A percentile compares a stretch with the other conserved stretches of the same genome.
phyloP scores from a whole-genome alignment of 2,329 filamentous ascomycete species.

The Fusarium redolens region DNA sequence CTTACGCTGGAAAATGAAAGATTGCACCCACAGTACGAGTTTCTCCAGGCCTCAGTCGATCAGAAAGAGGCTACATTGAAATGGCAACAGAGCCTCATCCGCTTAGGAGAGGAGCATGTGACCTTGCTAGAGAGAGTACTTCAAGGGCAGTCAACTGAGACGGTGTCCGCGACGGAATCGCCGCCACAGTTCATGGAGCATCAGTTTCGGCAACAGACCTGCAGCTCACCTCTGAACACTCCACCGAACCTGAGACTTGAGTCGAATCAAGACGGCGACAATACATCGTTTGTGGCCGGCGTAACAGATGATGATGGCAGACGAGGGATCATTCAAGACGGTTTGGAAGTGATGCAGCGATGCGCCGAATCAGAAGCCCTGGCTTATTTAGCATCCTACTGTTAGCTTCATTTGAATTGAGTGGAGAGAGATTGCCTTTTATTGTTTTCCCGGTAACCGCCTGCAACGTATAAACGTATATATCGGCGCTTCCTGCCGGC shows the following conservation, averaged over 20 bases:
- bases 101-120: slow-evolving; percentile 1
- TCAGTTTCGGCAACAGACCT: background rate
- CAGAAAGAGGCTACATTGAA: background rate
- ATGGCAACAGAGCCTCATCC: slow-evolving; percentile 1
- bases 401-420: background rate
- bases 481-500: background rate
- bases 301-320: background rate
- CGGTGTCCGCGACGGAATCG: background rate
- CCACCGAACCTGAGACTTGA: background rate
- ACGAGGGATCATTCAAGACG: background rate
- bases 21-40: background rate
- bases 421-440: background rate
- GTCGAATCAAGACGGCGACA: background rate
- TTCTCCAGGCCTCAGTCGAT: background rate
- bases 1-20: slow-evolving; percentile 1
- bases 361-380: background rate
- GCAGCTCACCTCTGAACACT: background rate
- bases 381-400: background rate
- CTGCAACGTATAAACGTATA: background rate
- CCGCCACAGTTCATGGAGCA: background rate
- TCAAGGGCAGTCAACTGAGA: background rate
- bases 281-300: background rate
- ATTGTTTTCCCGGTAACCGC: background rate
- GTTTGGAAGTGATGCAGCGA: background rate
- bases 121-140: background rate